Evolutionary conservation across 2,329 filamentous ascomycete genomes (phyloP).

Genomic region (Trichoderma atroviride): DNA sequence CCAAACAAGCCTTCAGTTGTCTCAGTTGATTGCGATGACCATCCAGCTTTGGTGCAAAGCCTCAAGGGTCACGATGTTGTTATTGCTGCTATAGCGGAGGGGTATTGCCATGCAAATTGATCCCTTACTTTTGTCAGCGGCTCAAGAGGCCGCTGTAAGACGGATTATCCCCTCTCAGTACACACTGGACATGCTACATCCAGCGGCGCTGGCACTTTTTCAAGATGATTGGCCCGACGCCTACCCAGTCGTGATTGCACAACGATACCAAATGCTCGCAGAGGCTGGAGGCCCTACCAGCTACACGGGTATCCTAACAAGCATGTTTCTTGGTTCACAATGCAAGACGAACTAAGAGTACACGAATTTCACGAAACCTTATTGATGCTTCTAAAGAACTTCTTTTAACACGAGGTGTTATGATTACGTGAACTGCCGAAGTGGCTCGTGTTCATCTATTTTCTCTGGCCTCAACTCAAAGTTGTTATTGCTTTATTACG

Average conservation of each 20-base stretch:
- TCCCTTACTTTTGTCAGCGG: constrained; percentile 13
- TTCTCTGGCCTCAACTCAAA: no score
- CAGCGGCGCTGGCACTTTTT: neutral
- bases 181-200: constrained; percentile 20
- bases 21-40: neutral
- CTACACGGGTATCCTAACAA: no score
- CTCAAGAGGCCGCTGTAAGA: constrained; percentile 21
- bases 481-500: no score
- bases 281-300: constrained; percentile 11
- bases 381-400: no score
- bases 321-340: no score
- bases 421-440: no score
- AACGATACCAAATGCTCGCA: constrained; percentile 3
- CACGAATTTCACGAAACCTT: no score
- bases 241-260: neutral
- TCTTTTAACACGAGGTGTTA: no score
- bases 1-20: neutral
- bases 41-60: constrained; percentile 4
- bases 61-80: constrained; percentile 14
- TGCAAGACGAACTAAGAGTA: no score
- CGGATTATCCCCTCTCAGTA: constrained; percentile 26
- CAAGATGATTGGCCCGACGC: constrained; percentile 18
- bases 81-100: constrained; percentile 7
- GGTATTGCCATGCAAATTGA: neutral
- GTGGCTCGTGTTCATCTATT: no score